Evolutionary conservation across 2,329 filamentous ascomycete genomes (phyloP).

Genomic region (Capronia coronata): DNA sequence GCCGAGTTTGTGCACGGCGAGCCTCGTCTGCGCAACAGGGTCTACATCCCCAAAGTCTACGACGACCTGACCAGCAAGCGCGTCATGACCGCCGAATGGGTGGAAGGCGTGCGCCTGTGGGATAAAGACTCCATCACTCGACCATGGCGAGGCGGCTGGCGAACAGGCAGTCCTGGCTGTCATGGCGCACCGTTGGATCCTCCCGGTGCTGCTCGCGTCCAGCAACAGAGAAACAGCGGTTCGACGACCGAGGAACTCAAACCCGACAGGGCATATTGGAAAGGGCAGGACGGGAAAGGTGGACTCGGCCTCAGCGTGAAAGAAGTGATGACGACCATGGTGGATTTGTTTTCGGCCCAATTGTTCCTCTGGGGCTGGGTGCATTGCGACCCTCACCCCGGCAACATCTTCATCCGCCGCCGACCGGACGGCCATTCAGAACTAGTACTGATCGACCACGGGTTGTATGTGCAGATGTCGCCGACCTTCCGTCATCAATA

Average conservation of each 20-base stretch:
- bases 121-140: slow-evolving; percentile 75
- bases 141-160: slow-evolving; percentile 71
- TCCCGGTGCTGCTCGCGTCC: slow-evolving; percentile 32
- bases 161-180: slow-evolving; percentile 70
- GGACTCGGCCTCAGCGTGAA: slow-evolving; percentile 76
- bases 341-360: slow-evolving; percentile 92
- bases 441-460: slow-evolving; percentile 93
- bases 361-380: slow-evolving; percentile 97
- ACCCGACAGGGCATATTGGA: slow-evolving; percentile 73
- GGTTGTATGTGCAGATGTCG: slow-evolving; percentile 87
- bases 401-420: slow-evolving; percentile 92
- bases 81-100: slow-evolving; percentile 94
- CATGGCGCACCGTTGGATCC: slow-evolving; percentile 57
- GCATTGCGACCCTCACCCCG: slow-evolving; percentile 94
- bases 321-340: slow-evolving; percentile 92
- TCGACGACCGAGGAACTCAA: slow-evolving; percentile 57
- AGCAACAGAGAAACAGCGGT: slow-evolving; percentile 24
- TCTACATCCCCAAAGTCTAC: slow-evolving; percentile 84
- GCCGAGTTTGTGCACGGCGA: slow-evolving; percentile 67
- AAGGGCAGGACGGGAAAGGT: slow-evolving; percentile 62
- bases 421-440: slow-evolving; percentile 75
- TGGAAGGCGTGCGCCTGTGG: slow-evolving; percentile 88
- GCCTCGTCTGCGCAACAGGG: slow-evolving; percentile 65
- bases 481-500: slow-evolving; percentile 81
- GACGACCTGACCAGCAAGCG: slow-evolving; percentile 73